Evolutionary conservation across 2,329 filamentous ascomycete species (phyloP).

Genomic region (Hirsutella rhossiliensis): DNA sequence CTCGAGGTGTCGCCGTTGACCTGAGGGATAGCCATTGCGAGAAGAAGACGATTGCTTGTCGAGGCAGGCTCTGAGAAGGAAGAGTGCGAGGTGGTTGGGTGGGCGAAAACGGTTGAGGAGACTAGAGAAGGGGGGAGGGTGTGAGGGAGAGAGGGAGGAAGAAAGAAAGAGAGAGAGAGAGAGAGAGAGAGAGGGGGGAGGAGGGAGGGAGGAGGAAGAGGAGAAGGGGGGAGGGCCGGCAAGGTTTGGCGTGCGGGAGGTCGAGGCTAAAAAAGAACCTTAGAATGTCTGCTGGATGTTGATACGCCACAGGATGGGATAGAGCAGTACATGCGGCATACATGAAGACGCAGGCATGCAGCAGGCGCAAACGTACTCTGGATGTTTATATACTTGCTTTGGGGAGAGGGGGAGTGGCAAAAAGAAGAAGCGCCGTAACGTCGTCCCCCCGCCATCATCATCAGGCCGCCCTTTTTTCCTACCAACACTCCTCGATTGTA

Average conservation of each 20-base stretch:
- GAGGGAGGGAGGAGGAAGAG: background rate
- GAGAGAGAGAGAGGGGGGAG: background rate
- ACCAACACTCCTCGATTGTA: no score
- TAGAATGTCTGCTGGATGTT: background rate
- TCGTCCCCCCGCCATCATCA: no score
- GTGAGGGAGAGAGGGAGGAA: no score
- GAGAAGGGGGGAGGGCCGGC: background rate
- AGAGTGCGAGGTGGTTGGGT: no score
- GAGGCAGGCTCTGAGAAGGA: no score
- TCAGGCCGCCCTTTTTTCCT: no score
- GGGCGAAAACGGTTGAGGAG: no score
- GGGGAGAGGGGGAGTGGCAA: background rate
- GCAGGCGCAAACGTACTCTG: no score
- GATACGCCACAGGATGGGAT: background rate
- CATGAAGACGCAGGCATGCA: no score
- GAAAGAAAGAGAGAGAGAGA: no score
- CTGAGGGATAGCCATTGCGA: constrained; percentile 26
- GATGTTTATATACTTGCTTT: no score
- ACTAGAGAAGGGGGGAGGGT: no score
- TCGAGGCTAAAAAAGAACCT: constrained; percentile 2
- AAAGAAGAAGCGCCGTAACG: background rate
- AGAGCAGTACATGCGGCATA: background rate
- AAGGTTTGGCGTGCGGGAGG: background rate
- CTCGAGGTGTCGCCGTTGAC: constrained; percentile 37
- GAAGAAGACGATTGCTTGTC: background rate